Percentiles rank a stretch among this genome's conserved stretches.
These are phyloP conservation scores for Dactylellina parvicollis DNA, from an alignment of 2,329 filamentous ascomycete genomes.

Conservation along the genomic window DNA sequence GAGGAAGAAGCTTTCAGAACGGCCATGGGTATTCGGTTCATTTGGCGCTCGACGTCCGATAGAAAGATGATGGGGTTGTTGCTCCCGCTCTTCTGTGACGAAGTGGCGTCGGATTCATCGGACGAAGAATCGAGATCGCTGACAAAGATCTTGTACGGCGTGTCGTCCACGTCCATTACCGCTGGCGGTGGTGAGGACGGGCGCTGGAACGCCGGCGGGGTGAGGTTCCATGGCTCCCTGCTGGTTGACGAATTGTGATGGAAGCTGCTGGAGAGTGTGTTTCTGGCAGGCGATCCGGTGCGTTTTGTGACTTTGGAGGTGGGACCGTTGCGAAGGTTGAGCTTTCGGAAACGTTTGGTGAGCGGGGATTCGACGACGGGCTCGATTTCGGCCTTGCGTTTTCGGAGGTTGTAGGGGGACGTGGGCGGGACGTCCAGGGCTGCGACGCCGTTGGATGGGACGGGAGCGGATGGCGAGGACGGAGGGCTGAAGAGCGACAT, in stretches of 20 bases:
- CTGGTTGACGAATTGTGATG: conserved; percentile 15
- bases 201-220: conserved; percentile 65
- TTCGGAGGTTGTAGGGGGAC: conserved; percentile 47
- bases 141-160: conserved; percentile 81
- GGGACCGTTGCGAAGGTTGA: conserved; percentile 62
- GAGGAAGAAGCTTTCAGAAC: conserved; percentile 63
- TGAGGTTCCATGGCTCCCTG: conserved; percentile 77
- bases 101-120: conserved; percentile 69
- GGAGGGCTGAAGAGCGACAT: conserved; percentile 38
- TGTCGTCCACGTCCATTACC: conserved; percentile 64
- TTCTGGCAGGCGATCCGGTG: conserved; percentile 54
- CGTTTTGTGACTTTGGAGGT: conserved; percentile 50
- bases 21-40: conserved; percentile 74
- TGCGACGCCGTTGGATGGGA: not conserved
- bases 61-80: conserved; percentile 76
- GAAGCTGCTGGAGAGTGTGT: conserved; percentile 64
- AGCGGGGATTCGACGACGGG: conserved; percentile 58
- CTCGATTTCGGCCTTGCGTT: conserved; percentile 53
- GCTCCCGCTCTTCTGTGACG: conserved; percentile 68
- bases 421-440: conserved; percentile 3
- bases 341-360: conserved; percentile 66
- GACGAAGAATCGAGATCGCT: conserved; percentile 90
- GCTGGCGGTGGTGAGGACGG: conserved; percentile 40
- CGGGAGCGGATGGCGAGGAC: conserved; percentile 19
- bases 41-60: conserved; percentile 83